phyloP scores from a whole-genome alignment of 1,284 basidiomycete genomes.

The Leccinum angustisporum region DNA sequence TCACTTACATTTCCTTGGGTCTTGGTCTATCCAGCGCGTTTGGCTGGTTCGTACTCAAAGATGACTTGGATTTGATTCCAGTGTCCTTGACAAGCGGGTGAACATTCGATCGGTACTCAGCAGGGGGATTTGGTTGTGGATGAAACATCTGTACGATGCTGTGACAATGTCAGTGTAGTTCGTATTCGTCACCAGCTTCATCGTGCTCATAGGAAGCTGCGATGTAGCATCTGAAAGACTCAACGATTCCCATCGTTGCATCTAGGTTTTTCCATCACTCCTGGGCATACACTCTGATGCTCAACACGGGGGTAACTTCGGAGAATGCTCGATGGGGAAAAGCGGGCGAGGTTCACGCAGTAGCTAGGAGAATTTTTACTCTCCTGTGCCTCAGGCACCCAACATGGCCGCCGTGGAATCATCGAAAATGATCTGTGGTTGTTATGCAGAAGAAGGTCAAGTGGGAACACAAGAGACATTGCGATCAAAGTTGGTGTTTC shows the following conservation, averaged over 20 bases:
- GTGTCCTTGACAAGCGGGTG: not conserved
- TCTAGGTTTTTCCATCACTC: not conserved
- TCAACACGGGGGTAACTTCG: not conserved
- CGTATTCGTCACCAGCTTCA: not conserved
- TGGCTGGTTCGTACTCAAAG: conserved; percentile 25
- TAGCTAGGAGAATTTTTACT: not conserved
- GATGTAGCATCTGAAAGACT: not conserved
- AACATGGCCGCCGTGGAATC: not conserved
- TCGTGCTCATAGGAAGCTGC: not conserved
- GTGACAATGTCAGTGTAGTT: not conserved
- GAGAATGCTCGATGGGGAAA: not conserved
- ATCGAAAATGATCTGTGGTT: not conserved
- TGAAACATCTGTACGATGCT: too few species aligned
- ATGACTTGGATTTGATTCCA: conserved; percentile 2
- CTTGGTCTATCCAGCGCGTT: conserved; percentile 27
- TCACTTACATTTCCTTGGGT: conserved; percentile 11
- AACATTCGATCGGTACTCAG: not conserved
- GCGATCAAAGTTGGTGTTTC: not conserved
- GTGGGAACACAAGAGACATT: not conserved
- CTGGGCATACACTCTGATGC: not conserved
- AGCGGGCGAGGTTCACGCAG: not conserved
- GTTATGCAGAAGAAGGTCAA: not conserved
- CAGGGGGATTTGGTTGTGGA: not conserved
- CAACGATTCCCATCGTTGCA: not conserved
- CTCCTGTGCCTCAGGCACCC: not conserved